Conservation (phyloP, 495 filamentous ascomycete genomes). For the Xylaria scruposa region DNA sequence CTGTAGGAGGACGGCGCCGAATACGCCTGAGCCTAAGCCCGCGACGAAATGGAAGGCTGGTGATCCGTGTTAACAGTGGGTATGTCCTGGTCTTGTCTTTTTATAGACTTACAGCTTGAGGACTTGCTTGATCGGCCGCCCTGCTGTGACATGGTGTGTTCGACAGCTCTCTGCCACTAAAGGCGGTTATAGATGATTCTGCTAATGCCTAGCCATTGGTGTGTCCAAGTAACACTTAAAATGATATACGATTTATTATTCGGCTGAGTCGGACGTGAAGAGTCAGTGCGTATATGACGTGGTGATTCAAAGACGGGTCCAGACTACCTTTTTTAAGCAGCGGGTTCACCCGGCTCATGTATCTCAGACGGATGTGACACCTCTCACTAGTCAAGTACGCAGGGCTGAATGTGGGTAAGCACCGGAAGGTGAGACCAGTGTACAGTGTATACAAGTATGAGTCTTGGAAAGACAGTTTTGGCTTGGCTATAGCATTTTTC, state of each 20-base stretch:
- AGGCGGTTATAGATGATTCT: conserved; percentile 18
- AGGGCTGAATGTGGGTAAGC: not conserved
- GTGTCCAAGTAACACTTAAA: not conserved
- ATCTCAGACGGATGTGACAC: not conserved
- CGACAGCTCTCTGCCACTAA: conserved; percentile 4
- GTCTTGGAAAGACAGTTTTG: not conserved
- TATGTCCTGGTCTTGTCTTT: no score
- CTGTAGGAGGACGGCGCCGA: conserved; percentile 88
- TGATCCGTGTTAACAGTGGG: conserved; percentile 16
- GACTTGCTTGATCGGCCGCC: conserved; percentile 32
- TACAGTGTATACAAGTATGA: not conserved
- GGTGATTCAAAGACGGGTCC: not conserved
- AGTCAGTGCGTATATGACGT: conserved; percentile 4
- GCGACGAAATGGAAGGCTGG: conserved; percentile 83
- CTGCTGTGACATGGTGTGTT: conserved; percentile 36
- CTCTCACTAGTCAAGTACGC: not conserved
- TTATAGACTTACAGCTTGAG: conserved; percentile 34
- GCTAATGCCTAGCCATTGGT: conserved; percentile 23
- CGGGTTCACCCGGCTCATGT: conserved; percentile 7
- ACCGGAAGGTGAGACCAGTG: not conserved
- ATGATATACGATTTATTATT: not conserved
- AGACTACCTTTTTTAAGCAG: not conserved
- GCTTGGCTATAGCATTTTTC: not conserved
- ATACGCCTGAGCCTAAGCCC: conserved; percentile 84
- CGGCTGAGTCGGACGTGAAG: not conserved